phyloP scores from a whole-genome alignment of 2,329 filamentous ascomycete species.

The Westerdykella ornata region DNA sequence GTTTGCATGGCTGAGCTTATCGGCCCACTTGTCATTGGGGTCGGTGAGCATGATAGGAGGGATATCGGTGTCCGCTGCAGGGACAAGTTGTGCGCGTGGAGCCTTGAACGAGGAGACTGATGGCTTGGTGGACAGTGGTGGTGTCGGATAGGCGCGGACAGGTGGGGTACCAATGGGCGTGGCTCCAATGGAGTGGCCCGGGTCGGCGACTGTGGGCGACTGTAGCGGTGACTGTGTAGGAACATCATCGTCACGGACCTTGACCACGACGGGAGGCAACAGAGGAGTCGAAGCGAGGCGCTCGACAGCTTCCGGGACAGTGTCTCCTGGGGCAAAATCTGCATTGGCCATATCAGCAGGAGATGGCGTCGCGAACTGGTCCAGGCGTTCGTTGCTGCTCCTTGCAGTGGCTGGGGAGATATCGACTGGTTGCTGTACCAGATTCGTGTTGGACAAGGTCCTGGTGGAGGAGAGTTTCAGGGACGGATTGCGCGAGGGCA shows the following conservation, averaged over 20 bases:
- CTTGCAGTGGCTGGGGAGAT: slow-evolving; percentile 17
- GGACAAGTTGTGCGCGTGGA: slow-evolving; percentile 40
- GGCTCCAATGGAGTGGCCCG: slow-evolving; percentile 40
- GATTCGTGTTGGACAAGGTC: slow-evolving; percentile 68
- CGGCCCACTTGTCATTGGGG: slow-evolving; percentile 74
- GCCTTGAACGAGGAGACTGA: slow-evolving; percentile 67
- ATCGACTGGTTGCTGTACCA: slow-evolving; percentile 43
- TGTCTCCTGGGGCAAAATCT: slow-evolving; percentile 43
- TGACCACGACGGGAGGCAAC: slow-evolving; percentile 71
- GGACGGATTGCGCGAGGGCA: slow-evolving; percentile 23
- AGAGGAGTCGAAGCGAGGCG: slow-evolving; percentile 73
- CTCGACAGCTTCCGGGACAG: slow-evolving; percentile 42
- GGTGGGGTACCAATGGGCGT: slow-evolving; percentile 47
- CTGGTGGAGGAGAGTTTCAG: slow-evolving; percentile 56
- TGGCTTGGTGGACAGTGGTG: slow-evolving; percentile 68
- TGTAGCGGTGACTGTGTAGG: slow-evolving; percentile 73
- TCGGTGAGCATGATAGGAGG: slow-evolving; percentile 61
- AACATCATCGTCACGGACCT: slow-evolving; percentile 48
- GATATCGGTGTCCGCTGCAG: slow-evolving; percentile 46
- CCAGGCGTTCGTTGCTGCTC: slow-evolving; percentile 32
- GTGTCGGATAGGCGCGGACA: slow-evolving; percentile 51
- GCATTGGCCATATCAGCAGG: slow-evolving; percentile 34
- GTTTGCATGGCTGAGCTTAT: slow-evolving; percentile 83
- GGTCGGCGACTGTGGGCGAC: slow-evolving; percentile 70
- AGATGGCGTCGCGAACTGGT: slow-evolving; percentile 21